Base-by-base conservation (phyloP, 306 rosid species). In the Lotus japonicus region DNA sequence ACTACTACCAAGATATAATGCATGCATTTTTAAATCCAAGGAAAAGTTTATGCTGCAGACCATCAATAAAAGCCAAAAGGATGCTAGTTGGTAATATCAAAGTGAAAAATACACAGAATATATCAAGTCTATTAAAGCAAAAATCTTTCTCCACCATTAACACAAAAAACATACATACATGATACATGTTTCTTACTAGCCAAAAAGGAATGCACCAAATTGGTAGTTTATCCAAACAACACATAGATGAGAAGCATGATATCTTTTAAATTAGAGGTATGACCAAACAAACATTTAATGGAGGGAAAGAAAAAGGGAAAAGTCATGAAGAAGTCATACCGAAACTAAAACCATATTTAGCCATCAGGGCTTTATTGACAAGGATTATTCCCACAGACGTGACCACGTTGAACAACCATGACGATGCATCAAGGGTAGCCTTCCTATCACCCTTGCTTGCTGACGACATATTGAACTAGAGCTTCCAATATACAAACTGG, bases 361-460 rank as follows among this genome's bases (percentile, higher is more conserved):
- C 94, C 96, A 89, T 89, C 63, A 89, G 74, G 17, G 94, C 88
- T 76, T 89, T 89, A 60, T 89, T 89, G 73, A 85, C 96, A 60
- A 89, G 82, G 70, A 89, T 89, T 43, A 89, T 89, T 68, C 89
- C 94, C 13, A 89, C 96, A 69, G 96, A 89, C 6, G 94, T 89
- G 66, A 89, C 96, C 7, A 89, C 91, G 66, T 89, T 89, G 85
- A 89, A 87, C 80, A 83, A 44, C 96, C 96, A 89, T 52, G 96
- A 83, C 1, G 94, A 94, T 14, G 89, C 82, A 72, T 89, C 96
- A 70, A 85, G 65, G 62, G 91, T 1, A 15, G 89, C 94, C 86
- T 89, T 89, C 82, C 66, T 75, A 39, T 89, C 96, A 56, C 82
- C 86, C 70, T 85, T 87, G 75, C 83, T 78, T 11, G 80, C 62